Evolutionary conservation across 805 yeast genomes (phyloP), one percentile per base, ranked within the genome.

Genomic region (Schizosaccharomyces octosporus): DNA sequence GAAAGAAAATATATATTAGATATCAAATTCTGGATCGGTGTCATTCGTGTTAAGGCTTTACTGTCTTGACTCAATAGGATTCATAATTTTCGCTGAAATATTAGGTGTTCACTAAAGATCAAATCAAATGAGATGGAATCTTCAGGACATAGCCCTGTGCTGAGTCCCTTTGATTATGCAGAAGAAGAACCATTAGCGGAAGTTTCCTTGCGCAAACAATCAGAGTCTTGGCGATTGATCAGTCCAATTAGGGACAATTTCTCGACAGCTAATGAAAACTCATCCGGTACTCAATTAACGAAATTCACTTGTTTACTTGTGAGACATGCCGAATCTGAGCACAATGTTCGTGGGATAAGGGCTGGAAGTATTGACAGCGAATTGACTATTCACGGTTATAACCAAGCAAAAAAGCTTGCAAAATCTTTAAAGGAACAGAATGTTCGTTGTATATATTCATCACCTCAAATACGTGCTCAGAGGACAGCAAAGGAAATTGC

Each of bases 281-380:
- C 24, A 19, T 13, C 51, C 4, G 11, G 13, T 17, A 2, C 7
- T 7, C 13, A 45, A 11, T n/a, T 9, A n/a, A 19, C 5, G 17
- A 45, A 45, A 45, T 45, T 45, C 27, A 45, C 51, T 11, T 45
- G 51, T 39, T 51, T 51, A 29, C 36, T 51, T 24, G 57, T 51
- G 5, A 21, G 57, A 11, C 57, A 51, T 29, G 57, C 57, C 2
- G 57, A 51, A 51, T 19, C 36, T 24, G 57, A 51, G 36, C 57
- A 51, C 36, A 51, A 51, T 39, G 57, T 51, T 24, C 31, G 36
- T 21, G 57, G 57, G 15, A 51, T 51, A 51, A 21, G 57, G 31
- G 57, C 57, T 19, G 57, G 57, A 24, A 17, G 57, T 9, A 51
- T 51, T 51, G 57, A 51, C 57, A 51, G 57, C 15, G 57, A 51